Evolutionary conservation across 768 basidiomycete species (phyloP), one percentile per base, ranked within the genome.

Genomic region (Termitomyces heimii): DNA sequence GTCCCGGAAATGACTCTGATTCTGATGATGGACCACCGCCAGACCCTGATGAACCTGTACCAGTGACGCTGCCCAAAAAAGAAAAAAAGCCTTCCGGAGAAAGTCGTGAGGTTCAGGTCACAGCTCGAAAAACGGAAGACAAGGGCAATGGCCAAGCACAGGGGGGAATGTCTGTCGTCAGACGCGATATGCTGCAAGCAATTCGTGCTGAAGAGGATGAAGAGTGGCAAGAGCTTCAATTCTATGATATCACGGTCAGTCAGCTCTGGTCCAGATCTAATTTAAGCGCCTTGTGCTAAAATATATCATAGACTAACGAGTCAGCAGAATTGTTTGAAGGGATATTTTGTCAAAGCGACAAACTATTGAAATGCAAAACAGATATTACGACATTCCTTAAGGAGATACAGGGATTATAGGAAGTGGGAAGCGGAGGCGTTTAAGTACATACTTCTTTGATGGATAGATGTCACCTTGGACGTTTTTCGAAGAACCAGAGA

Each of bases 141-240:
- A 84, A 84, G 60, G 75, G 76, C 5, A 71, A 70, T n/a, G 59
- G 66, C 12, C 71, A 74, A 42, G 67, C 70, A n/a, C 81, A 81
- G 63, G 87, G 88, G 10, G 85, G 88, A 0, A 70, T 92, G 53
- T 89, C 91, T 45, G 68, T 79, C 6, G 82, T 83, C 10, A 77
- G 91, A 50, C 78, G 89, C 64, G 91, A 94, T 62, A 90, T 94
- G 81, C 69, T 94, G 24, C 77, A 81, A 48, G 74, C 79, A n/a
- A 83, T 92, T 39, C 81, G 88, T 29, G 73, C 74, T 3, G 91
- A 93, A 66, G 88, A 91, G 64, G 90, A 92, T 53, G 91, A 91
- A 65, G 71, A 70, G 53, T 94, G 91, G 91, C 73, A 84, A 63
- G 75, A 82, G 46, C 73, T 90, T 24, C 77, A 84, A 49, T 92